Evolutionary conservation across 768 basidiomycete species (phyloP).

Genomic region (Pluteus cervinus): DNA sequence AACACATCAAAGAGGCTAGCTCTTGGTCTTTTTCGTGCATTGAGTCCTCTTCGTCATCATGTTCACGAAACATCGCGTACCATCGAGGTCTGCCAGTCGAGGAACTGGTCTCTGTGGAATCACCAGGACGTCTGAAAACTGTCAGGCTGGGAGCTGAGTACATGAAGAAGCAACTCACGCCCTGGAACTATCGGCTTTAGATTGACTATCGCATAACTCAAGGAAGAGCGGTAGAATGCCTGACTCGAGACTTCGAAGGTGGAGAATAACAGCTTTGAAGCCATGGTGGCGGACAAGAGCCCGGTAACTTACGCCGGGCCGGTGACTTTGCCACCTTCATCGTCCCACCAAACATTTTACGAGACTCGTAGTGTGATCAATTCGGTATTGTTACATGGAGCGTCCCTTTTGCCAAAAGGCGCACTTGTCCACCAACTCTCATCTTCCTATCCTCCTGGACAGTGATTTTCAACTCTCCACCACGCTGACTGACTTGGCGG

Average conservation of each 20-base stretch:
- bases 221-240: conserved; percentile 61
- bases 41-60: not conserved
- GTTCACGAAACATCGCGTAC: conserved; percentile 15
- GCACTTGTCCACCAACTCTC: conserved; percentile 31
- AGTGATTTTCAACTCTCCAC: conserved; percentile 40
- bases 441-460: conserved; percentile 27
- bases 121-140: conserved; percentile 52
- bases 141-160: not conserved
- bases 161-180: conserved; percentile 49
- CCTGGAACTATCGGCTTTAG: conserved; percentile 92
- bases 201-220: conserved; percentile 87
- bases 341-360: no score
- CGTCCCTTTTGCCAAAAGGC: conserved; percentile 20
- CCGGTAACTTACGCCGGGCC: no score
- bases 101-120: conserved; percentile 50
- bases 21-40: conserved; percentile 45
- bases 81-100: conserved; percentile 50
- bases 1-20: conserved; percentile 71
- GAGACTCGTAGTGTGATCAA: conserved; percentile 17
- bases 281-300: no score
- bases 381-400: conserved; percentile 3
- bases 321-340: no score
- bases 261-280: conserved; percentile 54
- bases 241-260: conserved; percentile 76
- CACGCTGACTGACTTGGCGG: conserved; percentile 45